Evolutionary conservation across 805 yeast genomes (phyloP).

Genomic region (Kuraishia cidri): DNA sequence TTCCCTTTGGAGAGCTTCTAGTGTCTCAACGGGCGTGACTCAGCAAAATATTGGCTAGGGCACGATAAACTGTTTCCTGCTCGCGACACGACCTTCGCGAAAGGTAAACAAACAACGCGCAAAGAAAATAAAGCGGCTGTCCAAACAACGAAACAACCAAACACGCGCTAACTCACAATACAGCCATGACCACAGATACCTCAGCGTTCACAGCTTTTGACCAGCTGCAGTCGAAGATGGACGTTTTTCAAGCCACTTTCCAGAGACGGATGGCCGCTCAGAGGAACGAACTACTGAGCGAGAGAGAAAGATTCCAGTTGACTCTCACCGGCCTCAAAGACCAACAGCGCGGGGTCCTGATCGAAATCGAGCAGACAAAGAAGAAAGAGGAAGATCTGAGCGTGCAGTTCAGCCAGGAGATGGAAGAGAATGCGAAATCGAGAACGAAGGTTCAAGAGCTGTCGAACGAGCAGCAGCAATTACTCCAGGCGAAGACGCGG

Average conservation of each 20-base stretch:
- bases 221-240: background rate
- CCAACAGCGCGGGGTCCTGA: background rate
- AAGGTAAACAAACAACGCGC: too few species aligned
- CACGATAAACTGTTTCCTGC: too few species aligned
- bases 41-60: too few species aligned
- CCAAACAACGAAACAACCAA: too few species aligned
- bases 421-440: background rate
- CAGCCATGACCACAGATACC: too few species aligned
- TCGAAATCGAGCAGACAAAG: background rate
- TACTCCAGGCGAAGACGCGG: background rate
- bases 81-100: too few species aligned
- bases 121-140: too few species aligned
- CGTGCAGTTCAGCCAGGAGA: background rate
- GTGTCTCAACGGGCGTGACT: too few species aligned
- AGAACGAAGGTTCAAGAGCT: background rate
- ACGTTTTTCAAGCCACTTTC: background rate
- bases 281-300: background rate
- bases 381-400: background rate
- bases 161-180: too few species aligned
- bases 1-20: too few species aligned
- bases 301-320: background rate
- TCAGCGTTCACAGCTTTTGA: constrained; percentile 1
- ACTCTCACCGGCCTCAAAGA: background rate
- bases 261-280: background rate
- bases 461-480: background rate